phyloP scores from a whole-genome alignment of 2,329 filamentous ascomycete species.

The Fusarium incarnatum region DNA sequence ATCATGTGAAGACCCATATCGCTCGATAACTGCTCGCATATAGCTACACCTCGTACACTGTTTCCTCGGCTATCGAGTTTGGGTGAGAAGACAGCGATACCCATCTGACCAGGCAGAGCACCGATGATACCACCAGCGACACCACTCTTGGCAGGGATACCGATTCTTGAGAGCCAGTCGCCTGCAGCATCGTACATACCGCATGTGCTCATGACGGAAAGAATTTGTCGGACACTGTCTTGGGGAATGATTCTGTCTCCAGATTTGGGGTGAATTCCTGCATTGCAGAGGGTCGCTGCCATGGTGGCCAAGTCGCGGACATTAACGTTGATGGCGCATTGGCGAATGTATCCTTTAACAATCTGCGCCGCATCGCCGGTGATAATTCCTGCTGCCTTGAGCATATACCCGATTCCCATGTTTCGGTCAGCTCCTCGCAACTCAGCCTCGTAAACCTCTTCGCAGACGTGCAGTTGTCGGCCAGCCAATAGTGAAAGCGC shows the following conservation, averaged over 20 bases:
- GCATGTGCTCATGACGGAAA: constrained; percentile 57
- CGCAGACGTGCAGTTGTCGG: constrained; percentile 51
- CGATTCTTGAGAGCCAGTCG: constrained; percentile 54
- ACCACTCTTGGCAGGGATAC: constrained; percentile 55
- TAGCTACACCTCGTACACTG: constrained; percentile 50
- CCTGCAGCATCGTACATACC: constrained; percentile 57
- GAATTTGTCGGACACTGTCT: constrained; percentile 53
- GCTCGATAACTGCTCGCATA: constrained; percentile 48
- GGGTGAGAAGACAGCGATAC: constrained; percentile 50
- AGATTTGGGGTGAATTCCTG: constrained; percentile 51
- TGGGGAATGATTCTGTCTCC: constrained; percentile 52
- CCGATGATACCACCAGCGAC: constrained; percentile 51
- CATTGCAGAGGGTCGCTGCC: constrained; percentile 55
- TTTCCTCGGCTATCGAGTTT: constrained; percentile 50
- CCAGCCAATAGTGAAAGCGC: constrained; percentile 52
- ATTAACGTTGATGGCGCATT: constrained; percentile 57
- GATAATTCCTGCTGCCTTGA: constrained; percentile 55
- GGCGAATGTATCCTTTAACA: constrained; percentile 55
- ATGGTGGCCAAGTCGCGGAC: constrained; percentile 55
- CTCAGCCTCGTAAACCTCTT: constrained; percentile 55
- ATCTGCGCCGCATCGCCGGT: constrained; percentile 50
- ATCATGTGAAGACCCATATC: constrained; percentile 54
- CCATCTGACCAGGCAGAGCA: constrained; percentile 49
- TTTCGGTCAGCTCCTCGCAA: constrained; percentile 51
- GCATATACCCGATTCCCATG: constrained; percentile 55